phyloP scores from a whole-genome alignment of 164 flowering plant genomes.

The Annona squamosa region DNA sequence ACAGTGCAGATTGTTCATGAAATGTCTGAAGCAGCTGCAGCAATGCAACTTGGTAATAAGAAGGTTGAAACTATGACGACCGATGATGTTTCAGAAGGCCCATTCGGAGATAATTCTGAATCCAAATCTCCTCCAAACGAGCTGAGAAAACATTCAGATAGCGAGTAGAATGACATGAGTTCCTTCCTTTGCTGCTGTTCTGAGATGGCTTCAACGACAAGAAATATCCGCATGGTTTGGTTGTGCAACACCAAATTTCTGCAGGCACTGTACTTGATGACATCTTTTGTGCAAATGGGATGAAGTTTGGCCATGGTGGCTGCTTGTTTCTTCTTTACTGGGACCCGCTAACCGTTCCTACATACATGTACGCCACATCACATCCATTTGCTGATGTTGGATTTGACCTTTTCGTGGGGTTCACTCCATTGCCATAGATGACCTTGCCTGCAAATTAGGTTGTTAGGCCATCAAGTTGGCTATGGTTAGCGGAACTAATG shows the following conservation, averaged over 20 bases:
- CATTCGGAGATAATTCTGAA: not conserved
- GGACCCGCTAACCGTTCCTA: not conserved
- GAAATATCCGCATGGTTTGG: too few species aligned
- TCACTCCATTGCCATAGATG: not conserved
- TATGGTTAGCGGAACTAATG: not conserved
- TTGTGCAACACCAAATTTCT: not conserved
- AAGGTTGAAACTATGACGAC: not conserved
- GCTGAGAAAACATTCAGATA: not conserved
- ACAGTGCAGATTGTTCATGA: too few species aligned
- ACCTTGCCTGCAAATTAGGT: not conserved
- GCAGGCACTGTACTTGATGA: not conserved
- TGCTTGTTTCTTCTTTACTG: not conserved
- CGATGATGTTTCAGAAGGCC: not conserved
- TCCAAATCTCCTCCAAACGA: not conserved
- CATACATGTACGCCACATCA: not conserved
- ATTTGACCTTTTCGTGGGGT: not conserved
- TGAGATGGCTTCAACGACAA: not conserved
- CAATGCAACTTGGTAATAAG: constrained; percentile 13
- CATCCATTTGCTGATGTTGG: not conserved
- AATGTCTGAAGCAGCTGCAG: constrained; percentile 12
- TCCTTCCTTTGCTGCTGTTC: not conserved
- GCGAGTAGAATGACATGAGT: not conserved
- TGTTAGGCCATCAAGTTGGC: not conserved
- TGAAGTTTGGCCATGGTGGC: not conserved
- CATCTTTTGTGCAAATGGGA: not conserved